phyloP scores from a whole-genome alignment of 176 grass and related monocot genomes.

The Aegilops longissima region DNA sequence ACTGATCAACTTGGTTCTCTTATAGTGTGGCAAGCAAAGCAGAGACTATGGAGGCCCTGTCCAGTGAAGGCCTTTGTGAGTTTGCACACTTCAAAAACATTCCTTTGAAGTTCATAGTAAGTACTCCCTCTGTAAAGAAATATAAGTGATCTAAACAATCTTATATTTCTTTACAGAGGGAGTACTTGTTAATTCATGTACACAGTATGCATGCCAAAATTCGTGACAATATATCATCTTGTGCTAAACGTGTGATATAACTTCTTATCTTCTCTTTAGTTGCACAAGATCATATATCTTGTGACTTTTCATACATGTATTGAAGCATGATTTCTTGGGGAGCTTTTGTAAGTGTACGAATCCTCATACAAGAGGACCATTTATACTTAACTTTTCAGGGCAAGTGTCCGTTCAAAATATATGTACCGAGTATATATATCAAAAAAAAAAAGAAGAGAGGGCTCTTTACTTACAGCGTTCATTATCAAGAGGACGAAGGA shows the following conservation, averaged over 20 bases:
- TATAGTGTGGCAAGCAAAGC: background rate
- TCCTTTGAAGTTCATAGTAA: background rate
- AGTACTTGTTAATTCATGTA: conserved; percentile 1
- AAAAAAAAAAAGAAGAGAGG: background rate
- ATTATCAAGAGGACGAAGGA: conserved; percentile 96
- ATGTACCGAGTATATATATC: background rate
- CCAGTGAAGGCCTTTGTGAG: background rate
- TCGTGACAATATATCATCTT: background rate
- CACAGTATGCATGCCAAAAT: background rate
- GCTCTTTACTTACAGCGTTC: conserved; percentile 73
- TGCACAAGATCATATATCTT: background rate
- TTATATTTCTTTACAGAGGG: too few relatives aligned
- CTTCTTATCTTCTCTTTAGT: background rate
- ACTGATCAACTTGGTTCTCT: background rate
- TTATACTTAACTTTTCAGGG: background rate
- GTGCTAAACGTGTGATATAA: background rate
- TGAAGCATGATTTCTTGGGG: background rate
- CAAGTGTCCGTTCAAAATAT: background rate
- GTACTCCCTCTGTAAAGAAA: background rate
- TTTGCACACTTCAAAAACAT: background rate
- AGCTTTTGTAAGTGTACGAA: background rate
- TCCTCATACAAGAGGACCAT: background rate
- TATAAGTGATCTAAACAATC: too few relatives aligned
- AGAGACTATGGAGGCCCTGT: background rate
- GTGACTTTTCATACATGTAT: background rate